Percentiles rank a stretch among this genome's conserved stretches.
Conservation (phyloP, 2,329 filamentous ascomycete genomes). For the Calonectria pseudoturangicola region DNA sequence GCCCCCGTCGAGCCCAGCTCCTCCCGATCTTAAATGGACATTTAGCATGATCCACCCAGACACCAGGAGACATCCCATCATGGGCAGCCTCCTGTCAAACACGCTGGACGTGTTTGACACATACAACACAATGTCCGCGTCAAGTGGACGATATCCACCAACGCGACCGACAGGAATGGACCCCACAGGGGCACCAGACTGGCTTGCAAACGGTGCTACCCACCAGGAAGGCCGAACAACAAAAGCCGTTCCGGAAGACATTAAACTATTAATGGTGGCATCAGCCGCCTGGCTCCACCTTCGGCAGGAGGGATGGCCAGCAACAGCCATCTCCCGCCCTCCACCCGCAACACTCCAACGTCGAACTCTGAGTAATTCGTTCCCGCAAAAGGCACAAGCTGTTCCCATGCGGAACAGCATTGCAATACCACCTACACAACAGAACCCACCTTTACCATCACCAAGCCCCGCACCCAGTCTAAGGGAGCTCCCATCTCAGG, state of each 20-base stretch:
- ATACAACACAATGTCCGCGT: conserved; percentile 75
- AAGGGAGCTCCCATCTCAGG: conserved; percentile 43
- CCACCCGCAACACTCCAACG: conserved; percentile 52
- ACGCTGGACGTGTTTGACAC: conserved; percentile 81
- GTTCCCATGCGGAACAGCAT: conserved; percentile 48
- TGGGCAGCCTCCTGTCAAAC: conserved; percentile 79
- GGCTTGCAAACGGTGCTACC: conserved; percentile 45
- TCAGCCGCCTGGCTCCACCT: conserved; percentile 63
- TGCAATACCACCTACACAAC: conserved; percentile 40
- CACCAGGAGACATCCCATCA: conserved; percentile 82
- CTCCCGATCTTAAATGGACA: conserved; percentile 76
- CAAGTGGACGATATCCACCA: conserved; percentile 69
- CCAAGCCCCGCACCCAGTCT: conserved; percentile 47
- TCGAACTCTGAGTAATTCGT: conserved; percentile 49
- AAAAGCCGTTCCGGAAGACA: conserved; percentile 56
- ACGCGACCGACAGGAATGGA: conserved; percentile 60
- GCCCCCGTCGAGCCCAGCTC: conserved; percentile 51
- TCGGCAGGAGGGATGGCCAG: conserved; percentile 61
- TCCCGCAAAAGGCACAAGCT: conserved; percentile 46
- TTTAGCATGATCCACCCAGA: conserved; percentile 85
- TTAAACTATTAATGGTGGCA: conserved; percentile 62
- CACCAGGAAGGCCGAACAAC: conserved; percentile 57
- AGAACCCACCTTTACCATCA: conserved; percentile 43
- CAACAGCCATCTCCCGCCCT: conserved; percentile 55
- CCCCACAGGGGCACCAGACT: conserved; percentile 46